Evolutionary conservation across 2,329 filamentous ascomycete species (phyloP), one percentile per base, ranked within the genome.

Genomic region (Cercospora citrullina): DNA sequence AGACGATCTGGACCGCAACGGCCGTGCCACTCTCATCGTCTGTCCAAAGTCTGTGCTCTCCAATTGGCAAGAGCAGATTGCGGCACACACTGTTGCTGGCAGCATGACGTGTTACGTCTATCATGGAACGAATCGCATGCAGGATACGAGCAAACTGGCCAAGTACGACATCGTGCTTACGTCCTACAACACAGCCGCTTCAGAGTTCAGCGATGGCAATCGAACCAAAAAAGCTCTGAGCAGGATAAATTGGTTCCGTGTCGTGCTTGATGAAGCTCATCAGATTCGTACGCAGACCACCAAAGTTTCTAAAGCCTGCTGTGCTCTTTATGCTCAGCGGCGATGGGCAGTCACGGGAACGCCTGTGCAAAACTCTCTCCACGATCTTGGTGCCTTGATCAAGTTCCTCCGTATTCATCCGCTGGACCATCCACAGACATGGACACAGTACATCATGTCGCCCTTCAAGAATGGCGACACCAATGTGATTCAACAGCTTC

Each of bases 311-410:
- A 93, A 94, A 77, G 92, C 92, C 3, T 92, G 95, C 21, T 94
- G 93, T 71, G 87, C 88, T 21, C 83, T 98, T 2, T 86, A 91
- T 68, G 92, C 93, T 2, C 87, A 91, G 75, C 88, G 94, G 33
- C 90, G 94, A 36, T 99, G 95, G 95, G 94, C 94, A 2, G 92
- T 98, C n/a, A 98, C 95, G 0, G 95, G 94, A 64, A 98, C 95
- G 0, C 95, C 94, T 0, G 92, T 98, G 8, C 94, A 98, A 79
- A 99, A 99, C 76, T 90, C 92, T 4, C 85, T 98, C 2, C 93
- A 96, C 72, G 95, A 99, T 77, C 85, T 98, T 23, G 91, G 92
- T 14, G 91, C 94, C 1, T 83, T 98, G 2, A 89, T 97, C 67
- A 91, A 90, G 33, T 98, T 98, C 71, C 83, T 98, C 51, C 89